Evolutionary conservation across 139 green algal species (phyloP).

Genomic region (Ettlia oleoabundans): DNA sequence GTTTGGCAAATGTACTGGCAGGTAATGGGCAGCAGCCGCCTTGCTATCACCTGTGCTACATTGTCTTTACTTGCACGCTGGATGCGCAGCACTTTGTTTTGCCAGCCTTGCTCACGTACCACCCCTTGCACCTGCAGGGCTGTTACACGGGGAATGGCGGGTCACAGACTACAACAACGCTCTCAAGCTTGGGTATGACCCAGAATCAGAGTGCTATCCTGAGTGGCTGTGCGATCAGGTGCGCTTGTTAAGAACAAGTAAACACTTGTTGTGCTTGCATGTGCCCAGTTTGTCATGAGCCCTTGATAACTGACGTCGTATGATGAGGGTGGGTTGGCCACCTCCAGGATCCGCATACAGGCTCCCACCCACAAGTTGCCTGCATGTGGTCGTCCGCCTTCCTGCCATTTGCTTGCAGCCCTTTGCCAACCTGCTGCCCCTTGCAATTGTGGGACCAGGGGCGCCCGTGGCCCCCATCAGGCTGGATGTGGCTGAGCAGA

Average conservation of each 20-base stretch:
- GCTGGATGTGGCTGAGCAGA: slow-evolving; percentile 29
- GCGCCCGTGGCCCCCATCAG: slow-evolving; percentile 62
- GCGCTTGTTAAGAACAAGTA: neutral
- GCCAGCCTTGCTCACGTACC: too few species aligned
- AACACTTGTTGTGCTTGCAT: too few species aligned
- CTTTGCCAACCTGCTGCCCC: slow-evolving; percentile 71
- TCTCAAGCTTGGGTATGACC: slow-evolving; percentile 93
- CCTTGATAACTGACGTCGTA: too few species aligned
- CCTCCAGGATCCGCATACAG: neutral
- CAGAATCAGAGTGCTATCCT: slow-evolving; percentile 73
- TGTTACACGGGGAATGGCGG: slow-evolving; percentile 67
- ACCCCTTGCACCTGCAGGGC: slow-evolving; percentile 33
- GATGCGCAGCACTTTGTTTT: too few species aligned
- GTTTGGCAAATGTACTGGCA: too few species aligned
- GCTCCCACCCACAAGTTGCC: neutral
- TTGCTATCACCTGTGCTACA: too few species aligned
- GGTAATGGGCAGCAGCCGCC: too few species aligned
- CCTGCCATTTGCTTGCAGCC: slow-evolving; percentile 34
- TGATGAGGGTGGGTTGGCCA: too few species aligned
- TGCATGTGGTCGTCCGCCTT: neutral
- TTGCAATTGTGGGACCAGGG: slow-evolving; percentile 72
- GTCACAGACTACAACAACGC: slow-evolving; percentile 94
- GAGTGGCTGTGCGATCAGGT: slow-evolving; percentile 79
- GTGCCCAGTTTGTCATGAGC: too few species aligned
- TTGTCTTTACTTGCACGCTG: too few species aligned